Percentiles rank a stretch among this genome's conserved stretches.
Evolutionary conservation across 2,329 filamentous ascomycete genomes (phyloP).

Genomic region (Microcyclospora tardicrescens): DNA sequence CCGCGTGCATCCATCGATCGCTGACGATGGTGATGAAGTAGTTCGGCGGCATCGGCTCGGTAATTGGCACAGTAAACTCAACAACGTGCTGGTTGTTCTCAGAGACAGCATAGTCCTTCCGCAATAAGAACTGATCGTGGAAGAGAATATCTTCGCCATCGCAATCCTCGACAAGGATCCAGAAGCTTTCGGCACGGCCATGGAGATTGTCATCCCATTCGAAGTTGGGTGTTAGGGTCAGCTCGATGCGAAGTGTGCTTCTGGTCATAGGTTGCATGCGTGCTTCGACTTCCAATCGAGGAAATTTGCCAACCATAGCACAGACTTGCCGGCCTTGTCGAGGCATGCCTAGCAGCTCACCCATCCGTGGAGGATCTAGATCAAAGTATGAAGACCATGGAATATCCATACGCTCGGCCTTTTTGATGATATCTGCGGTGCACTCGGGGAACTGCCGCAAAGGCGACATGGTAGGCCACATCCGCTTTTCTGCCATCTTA

Average conservation of each 20-base stretch:
- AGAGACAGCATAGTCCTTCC: constrained; percentile 71
- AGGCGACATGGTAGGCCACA: constrained; percentile 99
- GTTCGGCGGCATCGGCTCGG: constrained; percentile 94
- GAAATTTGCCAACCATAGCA: constrained; percentile 79
- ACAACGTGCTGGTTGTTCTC: constrained; percentile 90
- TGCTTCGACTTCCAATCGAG: constrained; percentile 80
- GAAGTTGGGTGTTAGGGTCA: constrained; percentile 88
- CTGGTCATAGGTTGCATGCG: constrained; percentile 90
- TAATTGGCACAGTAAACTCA: constrained; percentile 92
- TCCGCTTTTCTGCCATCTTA: constrained; percentile 98
- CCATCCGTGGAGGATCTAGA: constrained; percentile 90
- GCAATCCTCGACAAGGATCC: constrained; percentile 94
- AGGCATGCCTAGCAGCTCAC: constrained; percentile 80
- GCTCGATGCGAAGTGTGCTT: constrained; percentile 78
- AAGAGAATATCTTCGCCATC: constrained; percentile 93
- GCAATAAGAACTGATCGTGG: constrained; percentile 85
- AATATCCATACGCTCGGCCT: constrained; percentile 89
- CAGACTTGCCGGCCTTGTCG: constrained; percentile 80
- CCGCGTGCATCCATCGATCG: constrained; percentile 96
- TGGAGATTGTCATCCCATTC: constrained; percentile 88
- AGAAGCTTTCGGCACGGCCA: constrained; percentile 81
- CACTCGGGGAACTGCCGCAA: constrained; percentile 79
- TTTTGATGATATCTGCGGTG: constrained; percentile 73
- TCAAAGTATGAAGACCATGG: constrained; percentile 92
- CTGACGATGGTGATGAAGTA: constrained; percentile 95